Percentiles rank a stretch among this genome's conserved stretches.
Conservation (phyloP, 164 flowering plant genomes). For the Piper betle region DNA sequence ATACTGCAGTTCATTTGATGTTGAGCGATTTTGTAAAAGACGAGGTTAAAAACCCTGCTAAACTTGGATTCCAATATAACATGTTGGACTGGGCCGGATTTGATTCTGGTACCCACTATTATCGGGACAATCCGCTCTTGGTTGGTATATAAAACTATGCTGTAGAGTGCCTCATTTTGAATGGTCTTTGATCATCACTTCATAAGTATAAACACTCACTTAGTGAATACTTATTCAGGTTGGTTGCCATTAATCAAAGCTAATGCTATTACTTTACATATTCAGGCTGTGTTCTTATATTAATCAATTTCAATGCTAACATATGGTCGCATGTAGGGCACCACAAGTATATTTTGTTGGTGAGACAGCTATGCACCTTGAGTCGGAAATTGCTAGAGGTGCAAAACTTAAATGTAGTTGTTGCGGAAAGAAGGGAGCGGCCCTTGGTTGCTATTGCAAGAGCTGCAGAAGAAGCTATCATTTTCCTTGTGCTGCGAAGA, state of each 20-base stretch:
- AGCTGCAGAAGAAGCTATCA: constrained; percentile 12
- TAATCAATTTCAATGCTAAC: background rate
- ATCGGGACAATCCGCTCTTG: no score
- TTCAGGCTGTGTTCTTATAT: background rate
- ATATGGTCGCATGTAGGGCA: constrained; percentile 4
- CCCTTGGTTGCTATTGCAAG: constrained; percentile 14
- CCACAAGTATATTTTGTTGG: constrained; percentile 14
- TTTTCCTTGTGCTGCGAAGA: constrained; percentile 10
- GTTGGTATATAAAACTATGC: no score
- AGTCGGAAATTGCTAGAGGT: constrained; percentile 11
- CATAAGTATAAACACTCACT: no score
- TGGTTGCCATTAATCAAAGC: background rate
- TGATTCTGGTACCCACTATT: no score
- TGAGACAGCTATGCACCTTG: constrained; percentile 9
- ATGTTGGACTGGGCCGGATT: no score
- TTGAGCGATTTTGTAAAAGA: background rate
- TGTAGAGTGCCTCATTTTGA: no score
- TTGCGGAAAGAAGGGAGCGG: constrained; percentile 14
- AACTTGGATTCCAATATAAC: no score
- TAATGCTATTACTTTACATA: background rate
- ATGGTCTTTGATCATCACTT: no score
- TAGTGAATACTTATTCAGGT: no score
- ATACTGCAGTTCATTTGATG: background rate
- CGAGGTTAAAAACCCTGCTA: no score
- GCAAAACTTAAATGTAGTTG: constrained; percentile 11